Base-by-base conservation (phyloP, 2,329 filamentous ascomycete genomes). In the Cytospora paraplurivora region DNA sequence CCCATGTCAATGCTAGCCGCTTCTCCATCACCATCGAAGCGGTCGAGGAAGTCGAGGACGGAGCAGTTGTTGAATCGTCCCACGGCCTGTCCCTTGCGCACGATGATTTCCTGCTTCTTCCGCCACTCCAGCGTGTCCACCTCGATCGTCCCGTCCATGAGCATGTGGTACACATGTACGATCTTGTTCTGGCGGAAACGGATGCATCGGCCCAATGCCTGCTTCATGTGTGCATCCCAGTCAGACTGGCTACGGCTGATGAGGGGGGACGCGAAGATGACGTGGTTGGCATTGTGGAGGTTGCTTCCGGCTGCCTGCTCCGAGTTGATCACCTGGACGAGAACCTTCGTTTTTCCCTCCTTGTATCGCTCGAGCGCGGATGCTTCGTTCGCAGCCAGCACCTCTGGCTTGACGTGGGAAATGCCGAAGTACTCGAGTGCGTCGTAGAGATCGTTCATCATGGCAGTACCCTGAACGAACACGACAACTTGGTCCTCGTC, bases 281-380 rank as follows among this genome's bases (percentile, higher is more conserved):
- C 69, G 59, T 80, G 78, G 61, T 77, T 79, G 1, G 78, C 78
- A 27, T 74, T 70, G 12, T 75, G 74, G 13, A 79, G 69, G 64
- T 81, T 80, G 32, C 73, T 75, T 0, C 79, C 79, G 0, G 79
- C 76, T 3, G 77, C 75, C 35, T 77, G 73, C 4, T 72, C 69
- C 10, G 72, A 73, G 68, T 75, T 76, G 38, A 79, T 72, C 37
- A 73, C 73, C 57, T 80, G 71, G 5, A 81, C 66, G 19, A 78
- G 70, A 1, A 79, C 71, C 41, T 71, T 54, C 69, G 17, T 64
- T 64, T 1, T 55, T 17, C 68, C 65, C 0, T 3, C 0, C 67
- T 76, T 75, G 71, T 75, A 76, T 0, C 35, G 7, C 32, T 73
- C 69, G 2, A 76, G 66, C 6, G 51, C 51, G 0, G n/a, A 37